Conservation (phyloP, 805 yeast species). For the Naumovozyma baii region DNA sequence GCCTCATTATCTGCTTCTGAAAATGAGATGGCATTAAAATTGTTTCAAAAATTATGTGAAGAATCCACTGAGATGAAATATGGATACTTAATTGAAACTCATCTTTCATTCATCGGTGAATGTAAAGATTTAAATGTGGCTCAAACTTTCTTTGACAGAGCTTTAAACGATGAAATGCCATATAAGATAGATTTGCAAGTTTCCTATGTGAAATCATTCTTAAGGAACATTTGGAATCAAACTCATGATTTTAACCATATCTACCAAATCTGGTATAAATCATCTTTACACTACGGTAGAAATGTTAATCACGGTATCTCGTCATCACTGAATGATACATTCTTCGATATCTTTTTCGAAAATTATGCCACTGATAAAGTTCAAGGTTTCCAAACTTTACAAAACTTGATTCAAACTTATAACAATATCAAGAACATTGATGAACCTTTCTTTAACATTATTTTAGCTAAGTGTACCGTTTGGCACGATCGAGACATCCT, state of each 20-base stretch:
- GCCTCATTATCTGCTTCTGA: slow-evolving; percentile 59
- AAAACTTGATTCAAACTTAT: slow-evolving; percentile 46
- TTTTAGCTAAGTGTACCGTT: slow-evolving; percentile 51
- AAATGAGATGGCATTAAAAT: slow-evolving; percentile 53
- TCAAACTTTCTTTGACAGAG: slow-evolving; percentile 64
- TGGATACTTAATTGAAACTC: slow-evolving; percentile 60
- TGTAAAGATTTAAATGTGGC: slow-evolving; percentile 67
- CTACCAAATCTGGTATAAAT: slow-evolving; percentile 51
- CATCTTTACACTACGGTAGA: slow-evolving; percentile 48
- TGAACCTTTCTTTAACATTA: slow-evolving; percentile 74
- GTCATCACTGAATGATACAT: slow-evolving; percentile 59
- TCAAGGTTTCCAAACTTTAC: slow-evolving; percentile 49
- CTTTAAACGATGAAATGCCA: slow-evolving; percentile 60
- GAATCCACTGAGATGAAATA: slow-evolving; percentile 38
- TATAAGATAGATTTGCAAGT: slow-evolving; percentile 63
- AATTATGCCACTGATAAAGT: slow-evolving; percentile 39
- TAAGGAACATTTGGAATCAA: slow-evolving; percentile 49
- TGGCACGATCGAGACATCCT: slow-evolving; percentile 64
- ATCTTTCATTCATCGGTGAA: slow-evolving; percentile 67
- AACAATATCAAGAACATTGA: slow-evolving; percentile 51
- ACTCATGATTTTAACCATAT: slow-evolving; percentile 51
- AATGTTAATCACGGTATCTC: slow-evolving; percentile 60
- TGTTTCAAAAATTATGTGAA: slow-evolving; percentile 51
- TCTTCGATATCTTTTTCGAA: slow-evolving; percentile 59
- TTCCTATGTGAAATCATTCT: slow-evolving; percentile 56